Base-by-base conservation (phyloP, 2,329 filamentous ascomycete species). In the Verticillium dahliae region DNA sequence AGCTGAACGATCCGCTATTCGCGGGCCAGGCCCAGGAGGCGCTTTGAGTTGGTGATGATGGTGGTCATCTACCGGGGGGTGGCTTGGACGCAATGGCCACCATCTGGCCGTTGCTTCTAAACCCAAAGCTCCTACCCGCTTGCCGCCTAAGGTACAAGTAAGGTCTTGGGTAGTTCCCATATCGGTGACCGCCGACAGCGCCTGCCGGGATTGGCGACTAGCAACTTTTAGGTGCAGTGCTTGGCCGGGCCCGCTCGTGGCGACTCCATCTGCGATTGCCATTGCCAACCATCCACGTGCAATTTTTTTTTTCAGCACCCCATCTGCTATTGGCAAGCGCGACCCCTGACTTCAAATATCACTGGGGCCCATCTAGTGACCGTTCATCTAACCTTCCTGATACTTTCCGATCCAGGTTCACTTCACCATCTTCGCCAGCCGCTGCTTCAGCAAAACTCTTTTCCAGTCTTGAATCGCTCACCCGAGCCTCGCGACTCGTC, bases 241-340 rank as follows among this genome's bases (percentile, higher is more conserved):
- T 37, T 52, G 18, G 45, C 45, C 11, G 45, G 45, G 45, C 45
- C 45, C 22, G 18, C 38, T 35, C 38, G 57, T 58, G 57, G 57
- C 57, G 27, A 58, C 57, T 45, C 55, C 45, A 52, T 52, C 45
- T 52, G 18, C 27, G 27, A 31, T 31, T 31, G 15, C 45, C n/a
- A 4, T 31, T 31, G 15, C 45, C n/a, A 4, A 11, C 57, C 57
- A 45, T 58, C 57, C 57, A 58, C 57, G 33, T 58, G 57, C 57
- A 58, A 52, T 57, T 58, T 58, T 58, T 58, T 58, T 58, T 58
- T 58, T 27, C 13, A 10, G 35, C 45, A 52, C 45, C 45, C 45
- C 45, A 52, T 52, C 18, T 52, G n/a, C 18, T 7, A 52, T 22
- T 52, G 45, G n/a, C 45, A 52, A 52, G 45, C 18, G 18, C 45